These are phyloP conservation scores for Exophiala xenobiotica DNA, from an alignment of 2,329 filamentous ascomycete genomes.

Conservation along the genomic window DNA sequence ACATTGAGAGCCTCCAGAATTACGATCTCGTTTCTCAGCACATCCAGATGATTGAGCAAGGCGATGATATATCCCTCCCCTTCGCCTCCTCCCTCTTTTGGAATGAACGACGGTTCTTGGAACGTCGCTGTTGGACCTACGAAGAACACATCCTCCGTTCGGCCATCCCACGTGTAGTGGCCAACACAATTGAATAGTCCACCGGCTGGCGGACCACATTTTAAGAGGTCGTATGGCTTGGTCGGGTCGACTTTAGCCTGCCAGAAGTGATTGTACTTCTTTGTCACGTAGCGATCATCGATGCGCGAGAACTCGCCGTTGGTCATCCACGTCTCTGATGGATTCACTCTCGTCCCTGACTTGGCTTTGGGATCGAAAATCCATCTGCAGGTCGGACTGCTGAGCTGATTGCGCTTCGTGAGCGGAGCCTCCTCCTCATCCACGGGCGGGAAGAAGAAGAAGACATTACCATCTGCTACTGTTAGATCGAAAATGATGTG, in stretches of 20 bases:
- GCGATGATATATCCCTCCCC: constrained; percentile 37
- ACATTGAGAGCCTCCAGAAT: constrained; percentile 37
- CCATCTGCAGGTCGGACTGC: constrained; percentile 33
- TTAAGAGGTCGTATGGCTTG: constrained; percentile 33
- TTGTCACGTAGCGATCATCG: constrained; percentile 40
- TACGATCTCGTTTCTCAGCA: constrained; percentile 37
- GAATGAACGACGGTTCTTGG: constrained; percentile 36
- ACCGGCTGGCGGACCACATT: constrained; percentile 31
- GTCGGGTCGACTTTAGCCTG: constrained; percentile 37
- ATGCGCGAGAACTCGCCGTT: constrained; percentile 33
- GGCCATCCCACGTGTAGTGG: constrained; percentile 29
- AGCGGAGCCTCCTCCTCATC: constrained; percentile 21
- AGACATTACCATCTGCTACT: constrained; percentile 33
- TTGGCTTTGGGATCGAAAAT: constrained; percentile 32
- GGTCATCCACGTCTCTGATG: constrained; percentile 39
- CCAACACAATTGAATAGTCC: constrained; percentile 29
- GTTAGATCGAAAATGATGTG: constrained; percentile 46
- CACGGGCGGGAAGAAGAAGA: constrained; percentile 34
- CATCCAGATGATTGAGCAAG: constrained; percentile 42
- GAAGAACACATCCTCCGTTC: constrained; percentile 31
- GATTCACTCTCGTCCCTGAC: constrained; percentile 40
- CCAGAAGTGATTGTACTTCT: constrained; percentile 50
- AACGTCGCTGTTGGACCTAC: constrained; percentile 33
- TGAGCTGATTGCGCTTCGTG: constrained; percentile 29
- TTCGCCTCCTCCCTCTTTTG: constrained; percentile 31